Conservation (phyloP, 768 basidiomycete species). For the Astraeus odoratus region DNA sequence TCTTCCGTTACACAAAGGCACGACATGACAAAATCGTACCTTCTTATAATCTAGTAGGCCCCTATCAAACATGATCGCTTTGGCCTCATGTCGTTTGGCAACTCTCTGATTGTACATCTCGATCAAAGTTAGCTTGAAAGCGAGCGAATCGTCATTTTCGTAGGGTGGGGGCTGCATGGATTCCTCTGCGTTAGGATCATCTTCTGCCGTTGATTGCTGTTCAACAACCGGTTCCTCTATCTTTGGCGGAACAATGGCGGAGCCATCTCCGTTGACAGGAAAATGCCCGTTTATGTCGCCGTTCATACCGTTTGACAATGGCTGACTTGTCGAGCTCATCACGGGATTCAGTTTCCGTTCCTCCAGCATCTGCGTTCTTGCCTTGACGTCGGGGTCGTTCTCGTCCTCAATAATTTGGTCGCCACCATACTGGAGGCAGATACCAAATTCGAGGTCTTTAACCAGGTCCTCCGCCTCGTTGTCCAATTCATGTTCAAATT, state of each 20-base stretch:
- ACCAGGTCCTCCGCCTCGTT: slow-evolving; percentile 95
- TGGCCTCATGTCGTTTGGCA: slow-evolving; percentile 77
- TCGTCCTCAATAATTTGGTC: slow-evolving; percentile 75
- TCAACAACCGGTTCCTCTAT: slow-evolving; percentile 44
- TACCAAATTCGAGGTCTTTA: slow-evolving; percentile 93
- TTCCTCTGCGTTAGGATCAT: slow-evolving; percentile 56
- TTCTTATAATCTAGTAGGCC: slow-evolving; percentile 92
- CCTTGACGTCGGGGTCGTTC: slow-evolving; percentile 68
- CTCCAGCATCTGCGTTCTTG: slow-evolving; percentile 34
- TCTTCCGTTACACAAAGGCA: background rate
- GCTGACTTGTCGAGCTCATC: slow-evolving; percentile 16
- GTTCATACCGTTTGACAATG: slow-evolving; percentile 15
- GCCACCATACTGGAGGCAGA: slow-evolving; percentile 82
- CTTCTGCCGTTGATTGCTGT: slow-evolving; percentile 39
- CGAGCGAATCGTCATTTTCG: slow-evolving; percentile 77
- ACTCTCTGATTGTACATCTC: slow-evolving; percentile 90
- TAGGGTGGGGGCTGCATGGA: slow-evolving; percentile 66
- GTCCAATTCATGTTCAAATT: slow-evolving; percentile 96
- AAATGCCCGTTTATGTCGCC: slow-evolving; percentile 28
- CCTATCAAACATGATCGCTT: slow-evolving; percentile 86
- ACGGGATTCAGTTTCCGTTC: slow-evolving; percentile 26
- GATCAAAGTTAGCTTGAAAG: slow-evolving; percentile 82
- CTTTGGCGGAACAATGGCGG: slow-evolving; percentile 24
- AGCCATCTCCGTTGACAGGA: slow-evolving; percentile 32
- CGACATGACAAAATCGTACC: slow-evolving; percentile 39